These are phyloP conservation scores for Zygotorulaspora mrakii DNA, from an alignment of 1,139 yeast genomes.

Conservation along the genomic window DNA sequence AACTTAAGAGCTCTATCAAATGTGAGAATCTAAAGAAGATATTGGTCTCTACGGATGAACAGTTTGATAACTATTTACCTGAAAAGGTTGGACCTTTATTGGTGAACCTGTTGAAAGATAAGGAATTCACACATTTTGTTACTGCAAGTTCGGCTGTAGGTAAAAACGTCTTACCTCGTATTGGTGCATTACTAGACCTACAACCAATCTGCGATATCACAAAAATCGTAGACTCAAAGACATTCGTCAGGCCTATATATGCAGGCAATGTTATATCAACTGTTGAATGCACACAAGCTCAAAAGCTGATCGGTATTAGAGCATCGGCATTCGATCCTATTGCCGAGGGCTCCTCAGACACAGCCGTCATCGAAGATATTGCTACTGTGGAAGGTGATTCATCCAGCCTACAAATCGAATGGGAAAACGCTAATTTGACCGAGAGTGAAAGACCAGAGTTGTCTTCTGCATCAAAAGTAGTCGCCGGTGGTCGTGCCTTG, in stretches of 20 bases:
- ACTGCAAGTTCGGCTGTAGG: constrained; percentile 85
- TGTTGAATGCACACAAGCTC: constrained; percentile 63
- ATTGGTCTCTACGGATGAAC: constrained; percentile 47
- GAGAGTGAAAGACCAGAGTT: constrained; percentile 89
- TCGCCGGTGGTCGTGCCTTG: constrained; percentile 93
- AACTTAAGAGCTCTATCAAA: constrained; percentile 39
- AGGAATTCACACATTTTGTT: constrained; percentile 65
- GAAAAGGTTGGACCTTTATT: constrained; percentile 63
- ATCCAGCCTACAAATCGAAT: constrained; percentile 16
- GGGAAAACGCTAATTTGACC: constrained; percentile 46
- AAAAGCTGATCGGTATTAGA: constrained; percentile 71
- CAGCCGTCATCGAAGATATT: constrained; percentile 53
- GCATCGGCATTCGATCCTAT: constrained; percentile 78
- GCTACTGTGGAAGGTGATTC: constrained; percentile 17
- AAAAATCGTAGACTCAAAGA: constrained; percentile 59
- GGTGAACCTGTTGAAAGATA: constrained; percentile 43
- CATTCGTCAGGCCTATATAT: constrained; percentile 89
- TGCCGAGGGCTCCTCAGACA: constrained; percentile 39
- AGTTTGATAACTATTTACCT: constrained; percentile 57
- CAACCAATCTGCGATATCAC: constrained; percentile 86
- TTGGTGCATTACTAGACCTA: constrained; percentile 77
- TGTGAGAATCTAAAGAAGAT: constrained; percentile 43
- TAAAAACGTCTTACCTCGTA: constrained; percentile 79
- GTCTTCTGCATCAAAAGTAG: constrained; percentile 73
- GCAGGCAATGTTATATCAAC: constrained; percentile 94